These are phyloP conservation scores for Ramichloridium luteum DNA, from an alignment of 2,329 filamentous ascomycete genomes.

Conservation along the genomic window DNA sequence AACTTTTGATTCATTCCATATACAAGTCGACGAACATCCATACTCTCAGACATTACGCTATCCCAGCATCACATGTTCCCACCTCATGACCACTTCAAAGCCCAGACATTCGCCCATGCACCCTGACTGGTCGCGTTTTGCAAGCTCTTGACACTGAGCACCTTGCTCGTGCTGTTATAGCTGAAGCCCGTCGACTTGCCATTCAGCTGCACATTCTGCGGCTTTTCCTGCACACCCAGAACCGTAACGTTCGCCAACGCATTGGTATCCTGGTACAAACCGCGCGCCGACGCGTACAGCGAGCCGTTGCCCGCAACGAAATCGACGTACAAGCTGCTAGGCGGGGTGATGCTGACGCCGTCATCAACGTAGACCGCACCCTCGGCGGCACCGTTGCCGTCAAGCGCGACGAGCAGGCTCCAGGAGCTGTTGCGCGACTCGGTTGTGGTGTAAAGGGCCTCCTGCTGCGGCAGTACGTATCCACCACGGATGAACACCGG, in stretches of 20 bases:
- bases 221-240: constrained; percentile 39
- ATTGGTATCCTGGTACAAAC: constrained; percentile 45
- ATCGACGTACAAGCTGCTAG: constrained; percentile 42
- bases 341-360: constrained; percentile 51
- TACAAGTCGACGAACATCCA: too few relatives aligned
- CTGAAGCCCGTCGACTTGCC: constrained; percentile 36
- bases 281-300: constrained; percentile 38
- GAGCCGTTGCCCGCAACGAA: constrained; percentile 31
- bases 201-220: constrained; percentile 41
- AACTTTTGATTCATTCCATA: too few relatives aligned
- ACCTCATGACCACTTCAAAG: constrained; percentile 37
- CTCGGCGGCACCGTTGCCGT: constrained; percentile 40
- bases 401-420: constrained; percentile 53
- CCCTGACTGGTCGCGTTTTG: constrained; percentile 37
- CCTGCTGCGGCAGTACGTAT: constrained; percentile 53
- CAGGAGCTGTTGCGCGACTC: constrained; percentile 53
- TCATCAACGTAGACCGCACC: constrained; percentile 64
- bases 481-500: constrained; percentile 61
- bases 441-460: constrained; percentile 54
- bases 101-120: constrained; percentile 47
- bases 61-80: too few relatives aligned
- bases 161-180: constrained; percentile 38
- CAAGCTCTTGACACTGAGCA: constrained; percentile 41
- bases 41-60: too few relatives aligned
- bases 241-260: constrained; percentile 51